Evolutionary conservation across 1,284 basidiomycete species (phyloP).

Genomic region (Chiua sp.): DNA sequence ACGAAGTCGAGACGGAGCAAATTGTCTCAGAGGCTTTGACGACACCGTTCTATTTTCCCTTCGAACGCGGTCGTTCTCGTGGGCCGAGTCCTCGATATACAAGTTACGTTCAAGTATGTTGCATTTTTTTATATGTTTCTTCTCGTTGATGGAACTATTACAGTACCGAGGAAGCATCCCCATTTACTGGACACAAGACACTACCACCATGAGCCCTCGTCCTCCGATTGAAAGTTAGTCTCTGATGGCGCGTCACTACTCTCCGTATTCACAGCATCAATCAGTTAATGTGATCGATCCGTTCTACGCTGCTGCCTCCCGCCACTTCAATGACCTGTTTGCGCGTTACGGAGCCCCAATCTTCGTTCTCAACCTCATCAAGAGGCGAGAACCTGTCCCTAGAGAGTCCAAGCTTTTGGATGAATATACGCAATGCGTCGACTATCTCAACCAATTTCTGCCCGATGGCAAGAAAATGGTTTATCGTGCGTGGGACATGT

Average conservation of each 20-base stretch:
- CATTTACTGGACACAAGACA: conserved; percentile 96
- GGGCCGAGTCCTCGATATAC: conserved; percentile 87
- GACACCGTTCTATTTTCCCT: conserved; percentile 85
- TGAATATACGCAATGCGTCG: conserved; percentile 92
- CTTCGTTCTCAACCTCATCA: conserved; percentile 96
- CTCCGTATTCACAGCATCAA: conserved; percentile 6
- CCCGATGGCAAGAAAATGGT: conserved; percentile 87
- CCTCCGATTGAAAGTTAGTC: conserved; percentile 94
- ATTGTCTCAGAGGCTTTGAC: conserved; percentile 96
- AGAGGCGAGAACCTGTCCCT: conserved; percentile 79
- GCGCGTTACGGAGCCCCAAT: conserved; percentile 90
- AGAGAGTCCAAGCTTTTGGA: conserved; percentile 94
- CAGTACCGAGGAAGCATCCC: conserved; percentile 96
- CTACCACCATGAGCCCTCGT: conserved; percentile 87
- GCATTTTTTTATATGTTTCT: neutral
- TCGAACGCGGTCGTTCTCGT: conserved; percentile 42
- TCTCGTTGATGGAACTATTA: neutral
- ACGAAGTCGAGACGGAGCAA: conserved; percentile 99
- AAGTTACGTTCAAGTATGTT: conserved; percentile 84
- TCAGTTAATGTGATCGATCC: conserved; percentile 95
- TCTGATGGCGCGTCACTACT: neutral
- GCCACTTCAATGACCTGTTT: conserved; percentile 95
- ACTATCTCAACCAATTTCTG: conserved; percentile 96
- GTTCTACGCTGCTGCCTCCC: conserved; percentile 92
- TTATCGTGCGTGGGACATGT: conserved; percentile 98